Conservation (phyloP, 2,329 filamentous ascomycete genomes). For the Alternaria conjuncta region DNA sequence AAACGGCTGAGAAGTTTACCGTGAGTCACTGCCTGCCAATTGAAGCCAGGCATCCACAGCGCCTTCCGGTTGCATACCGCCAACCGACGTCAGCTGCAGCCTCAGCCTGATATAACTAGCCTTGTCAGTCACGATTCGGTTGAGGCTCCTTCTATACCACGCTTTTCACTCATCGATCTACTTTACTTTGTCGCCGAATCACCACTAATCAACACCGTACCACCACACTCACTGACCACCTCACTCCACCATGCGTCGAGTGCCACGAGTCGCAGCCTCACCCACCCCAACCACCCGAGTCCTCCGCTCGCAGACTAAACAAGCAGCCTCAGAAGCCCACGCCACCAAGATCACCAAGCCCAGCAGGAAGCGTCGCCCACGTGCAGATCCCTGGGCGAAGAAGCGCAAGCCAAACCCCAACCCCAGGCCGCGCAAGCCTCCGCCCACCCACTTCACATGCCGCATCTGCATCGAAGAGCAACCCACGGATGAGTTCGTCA, state of each 20-base stretch:
- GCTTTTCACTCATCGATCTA: not conserved
- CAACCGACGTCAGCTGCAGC: slow-evolving; percentile 3
- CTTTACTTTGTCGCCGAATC: not conserved
- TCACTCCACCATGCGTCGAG: not conserved
- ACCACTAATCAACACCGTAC: not conserved
- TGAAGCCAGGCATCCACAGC: slow-evolving; percentile 3
- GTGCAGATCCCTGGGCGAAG: slow-evolving; percentile 28
- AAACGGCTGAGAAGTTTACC: not conserved
- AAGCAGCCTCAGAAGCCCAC: not conserved
- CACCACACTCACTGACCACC: not conserved
- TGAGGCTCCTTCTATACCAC: not conserved
- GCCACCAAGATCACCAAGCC: not conserved
- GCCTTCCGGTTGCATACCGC: not conserved
- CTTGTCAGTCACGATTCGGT: not conserved
- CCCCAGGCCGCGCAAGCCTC: slow-evolving; percentile 14
- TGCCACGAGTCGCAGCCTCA: not conserved
- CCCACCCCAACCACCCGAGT: slow-evolving; percentile 1
- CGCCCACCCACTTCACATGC: slow-evolving; percentile 30
- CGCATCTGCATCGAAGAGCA: slow-evolving; percentile 31
- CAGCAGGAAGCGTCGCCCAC: slow-evolving; percentile 13
- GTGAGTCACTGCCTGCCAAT: not conserved
- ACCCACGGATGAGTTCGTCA: slow-evolving; percentile 22
- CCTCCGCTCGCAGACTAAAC: slow-evolving; percentile 22
- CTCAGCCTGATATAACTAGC: not conserved
- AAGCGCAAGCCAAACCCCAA: slow-evolving; percentile 26